Evolutionary conservation across 2,329 filamentous ascomycete genomes (phyloP).

Genomic region (Penicillium sp.): DNA sequence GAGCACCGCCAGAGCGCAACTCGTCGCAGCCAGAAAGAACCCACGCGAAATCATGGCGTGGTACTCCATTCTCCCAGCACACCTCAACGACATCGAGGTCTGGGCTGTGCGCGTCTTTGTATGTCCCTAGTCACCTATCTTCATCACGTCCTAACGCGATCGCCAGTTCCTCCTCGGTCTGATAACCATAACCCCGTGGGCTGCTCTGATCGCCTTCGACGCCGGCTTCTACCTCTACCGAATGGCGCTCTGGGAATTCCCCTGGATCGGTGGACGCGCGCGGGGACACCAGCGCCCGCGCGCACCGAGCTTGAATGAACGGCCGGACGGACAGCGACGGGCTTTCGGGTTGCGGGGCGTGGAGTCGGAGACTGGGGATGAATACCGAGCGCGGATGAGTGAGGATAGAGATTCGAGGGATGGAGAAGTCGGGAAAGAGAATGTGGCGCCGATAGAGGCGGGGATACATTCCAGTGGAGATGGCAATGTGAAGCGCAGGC

Average conservation of each 20-base stretch:
- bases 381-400: slow-evolving; percentile 1
- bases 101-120: slow-evolving; percentile 61
- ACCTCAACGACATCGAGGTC: slow-evolving; percentile 53
- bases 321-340: slow-evolving; percentile 46
- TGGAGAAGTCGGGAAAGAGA: slow-evolving; percentile 7
- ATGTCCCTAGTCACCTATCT: slow-evolving; percentile 27
- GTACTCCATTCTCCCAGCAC: slow-evolving; percentile 59
- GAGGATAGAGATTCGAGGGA: neutral
- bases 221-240: slow-evolving; percentile 57
- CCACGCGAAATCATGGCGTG: slow-evolving; percentile 49
- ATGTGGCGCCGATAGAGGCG: slow-evolving; percentile 6
- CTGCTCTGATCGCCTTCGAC: slow-evolving; percentile 58
- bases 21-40: too few species aligned
- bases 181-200: slow-evolving; percentile 58
- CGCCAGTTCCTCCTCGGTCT: slow-evolving; percentile 55
- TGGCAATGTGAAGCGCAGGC: slow-evolving; percentile 13
- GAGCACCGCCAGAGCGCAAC: too few species aligned
- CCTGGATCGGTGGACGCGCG: slow-evolving; percentile 49
- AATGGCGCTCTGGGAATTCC: slow-evolving; percentile 49
- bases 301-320: slow-evolving; percentile 56
- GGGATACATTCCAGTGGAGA: slow-evolving; percentile 5
- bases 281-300: slow-evolving; percentile 50
- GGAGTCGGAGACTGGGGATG: slow-evolving; percentile 14
- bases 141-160: neutral
- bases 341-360: slow-evolving; percentile 26